Base-by-base conservation (phyloP, 345 rosid species). In the Eucalyptus polybractea region DNA sequence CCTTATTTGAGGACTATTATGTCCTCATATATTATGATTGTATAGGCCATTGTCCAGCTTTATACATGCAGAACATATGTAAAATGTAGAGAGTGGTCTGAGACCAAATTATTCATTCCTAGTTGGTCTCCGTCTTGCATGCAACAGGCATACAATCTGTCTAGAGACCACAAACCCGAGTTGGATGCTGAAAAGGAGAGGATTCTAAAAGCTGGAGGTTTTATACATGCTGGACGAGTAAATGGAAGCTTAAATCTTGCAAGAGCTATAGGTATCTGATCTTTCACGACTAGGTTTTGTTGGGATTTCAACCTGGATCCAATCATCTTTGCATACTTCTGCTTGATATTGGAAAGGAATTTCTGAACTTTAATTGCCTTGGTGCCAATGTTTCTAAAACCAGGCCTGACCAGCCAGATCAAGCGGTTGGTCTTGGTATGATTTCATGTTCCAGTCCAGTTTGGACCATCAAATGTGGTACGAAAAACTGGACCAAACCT, bases 221-320 rank as follows among this genome's bases (percentile, higher is more conserved):
- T 96, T 91, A 97, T 98, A 87, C 99, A 96, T 54, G 97, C 96
- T 31, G 98, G 99, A 45, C 91, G 99, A 83, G 95, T 98, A 88
- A 98, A 98, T 93, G 99, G 99, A 91, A 95, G 98, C 92, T 95
- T 98, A 92, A 98, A 98, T 94, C 99, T 98, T 88, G 94, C 99
- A 76, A 95, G 99, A 91, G 99, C 99, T 69, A 98, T 98, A 88
- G 99, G 99, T 98, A 92, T 88, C 60, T 50, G 50, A 86, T 49
- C 86, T 89, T 89, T 76, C 47, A 37, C 2, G 2, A 37, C 13
- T 76, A 21, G 33, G 47, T 76, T 76, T 37, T 6, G 4, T 76
- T 76, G 85, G 85, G 47, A 76, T 76, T 76, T 76, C 83, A 69
- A 65, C 37, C 42, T 72, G 4, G 25, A 22, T 81, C n/a, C 45